These are phyloP conservation scores for Gyrodon lividus DNA, from an alignment of 768 basidiomycete genomes.

Conservation along the genomic window DNA sequence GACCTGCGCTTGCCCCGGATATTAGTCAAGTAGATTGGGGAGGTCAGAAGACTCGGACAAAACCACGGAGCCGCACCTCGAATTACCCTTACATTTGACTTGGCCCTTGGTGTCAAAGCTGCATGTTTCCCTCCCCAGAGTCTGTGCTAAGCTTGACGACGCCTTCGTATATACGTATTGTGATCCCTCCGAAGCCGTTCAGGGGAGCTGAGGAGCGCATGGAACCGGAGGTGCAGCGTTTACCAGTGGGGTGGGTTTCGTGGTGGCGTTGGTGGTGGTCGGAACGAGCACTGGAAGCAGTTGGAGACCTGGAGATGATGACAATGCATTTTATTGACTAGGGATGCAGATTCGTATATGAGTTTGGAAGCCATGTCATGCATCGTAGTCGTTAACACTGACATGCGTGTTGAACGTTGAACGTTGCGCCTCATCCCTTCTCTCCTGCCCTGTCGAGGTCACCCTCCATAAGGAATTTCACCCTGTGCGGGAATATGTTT, in stretches of 20 bases:
- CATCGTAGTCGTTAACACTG: not conserved
- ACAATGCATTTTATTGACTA: not conserved
- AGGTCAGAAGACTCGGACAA: too few species aligned
- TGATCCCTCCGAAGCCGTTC: slow-evolving; percentile 19
- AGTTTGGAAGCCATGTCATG: not conserved
- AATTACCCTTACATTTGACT: too few species aligned
- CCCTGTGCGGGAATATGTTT: too few species aligned
- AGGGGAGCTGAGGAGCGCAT: slow-evolving; percentile 32
- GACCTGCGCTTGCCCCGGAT: too few species aligned
- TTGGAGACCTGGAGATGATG: too few species aligned
- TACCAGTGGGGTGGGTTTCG: slow-evolving; percentile 52
- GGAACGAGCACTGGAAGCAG: not conserved
- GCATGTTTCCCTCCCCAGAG: too few species aligned
- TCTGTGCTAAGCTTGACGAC: slow-evolving; percentile 37
- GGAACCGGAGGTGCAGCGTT: slow-evolving; percentile 53
- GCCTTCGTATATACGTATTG: slow-evolving; percentile 20
- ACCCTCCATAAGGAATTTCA: too few species aligned
- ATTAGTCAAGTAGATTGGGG: too few species aligned
- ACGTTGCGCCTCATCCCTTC: too few species aligned
- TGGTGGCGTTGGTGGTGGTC: slow-evolving; percentile 48
- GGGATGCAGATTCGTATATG: not conserved
- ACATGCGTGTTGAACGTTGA: not conserved
- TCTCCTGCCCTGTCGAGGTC: too few species aligned
- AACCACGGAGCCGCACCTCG: too few species aligned
- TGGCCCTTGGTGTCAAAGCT: too few species aligned